Evolutionary conservation across 345 rosid genomes (phyloP), one percentile per base, ranked within the genome.

Genomic region (Crucihimalaya himalaica): DNA sequence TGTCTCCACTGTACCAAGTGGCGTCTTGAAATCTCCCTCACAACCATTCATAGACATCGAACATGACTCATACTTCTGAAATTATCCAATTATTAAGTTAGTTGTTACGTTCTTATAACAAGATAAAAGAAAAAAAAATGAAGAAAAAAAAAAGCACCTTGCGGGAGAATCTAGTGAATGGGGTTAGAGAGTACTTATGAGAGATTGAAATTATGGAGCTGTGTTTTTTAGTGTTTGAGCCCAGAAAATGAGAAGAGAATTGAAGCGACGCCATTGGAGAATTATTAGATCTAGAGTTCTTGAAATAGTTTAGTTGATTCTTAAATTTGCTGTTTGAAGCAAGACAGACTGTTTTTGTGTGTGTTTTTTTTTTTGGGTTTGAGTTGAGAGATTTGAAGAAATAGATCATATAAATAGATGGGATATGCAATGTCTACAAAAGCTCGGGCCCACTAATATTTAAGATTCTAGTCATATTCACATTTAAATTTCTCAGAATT

Each of bases 11-110:
- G 81, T 78, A 13, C 90, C 91, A 47, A 93, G 42, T 1, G 89
- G 88, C 18, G 67, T 11, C 50, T 42, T 73, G 16, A 84, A 77
- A 70, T 84, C 85, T 14, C 81, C 86, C 4, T 81, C 75, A 80
- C 96, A 87, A 12, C 98, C 98, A 74, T 89, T 90, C 98, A 91
- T 90, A 40, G 90, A 87, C 60, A 87, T 28, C 1, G 84, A 77
- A 58, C 80, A 77, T n/a, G 63, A 39, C 77, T 29, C 53, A 14
- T 29, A 8, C 62, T 32, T 77, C 80, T 77, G 72, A 52, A 20
- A 42, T 37, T 50, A 20, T 56, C 53, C 45, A 28, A 37, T 1
- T 25, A 54, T 15, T n/a, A 10, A 45, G 2, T 54, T 25, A 45
- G 18, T 19, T 14, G 4, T 40, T 4, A 48, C 0, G 18, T 20